Evolutionary conservation across 257 asterid genomes (phyloP).

Genomic region (Fraxinus excelsior): DNA sequence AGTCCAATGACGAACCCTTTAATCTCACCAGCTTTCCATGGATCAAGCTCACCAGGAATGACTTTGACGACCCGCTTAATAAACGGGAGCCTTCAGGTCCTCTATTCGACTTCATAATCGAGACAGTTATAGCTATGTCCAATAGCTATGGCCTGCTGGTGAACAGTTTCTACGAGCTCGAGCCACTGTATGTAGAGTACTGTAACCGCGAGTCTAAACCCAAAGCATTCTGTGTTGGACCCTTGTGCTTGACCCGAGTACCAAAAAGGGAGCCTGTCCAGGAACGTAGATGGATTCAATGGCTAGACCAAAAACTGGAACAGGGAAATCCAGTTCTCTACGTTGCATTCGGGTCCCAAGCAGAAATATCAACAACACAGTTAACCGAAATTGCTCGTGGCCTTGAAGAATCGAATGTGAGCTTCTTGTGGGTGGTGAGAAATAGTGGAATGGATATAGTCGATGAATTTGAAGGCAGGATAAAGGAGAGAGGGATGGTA

Average conservation of each 20-base stretch:
- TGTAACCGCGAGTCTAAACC: background rate
- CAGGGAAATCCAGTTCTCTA: constrained; percentile 47
- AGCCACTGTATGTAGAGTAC: constrained; percentile 18
- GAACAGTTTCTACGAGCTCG: constrained; percentile 51
- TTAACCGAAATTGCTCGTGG: constrained; percentile 52
- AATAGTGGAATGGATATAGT: constrained; percentile 5
- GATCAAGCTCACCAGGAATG: constrained; percentile 52
- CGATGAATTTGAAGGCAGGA: background rate
- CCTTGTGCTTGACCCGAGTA: constrained; percentile 47
- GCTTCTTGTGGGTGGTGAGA: constrained; percentile 64
- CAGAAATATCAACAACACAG: constrained; percentile 35
- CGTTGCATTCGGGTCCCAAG: constrained; percentile 57
- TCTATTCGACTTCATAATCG: constrained; percentile 33
- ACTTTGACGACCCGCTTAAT: constrained; percentile 38
- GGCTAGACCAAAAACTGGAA: constrained; percentile 53
- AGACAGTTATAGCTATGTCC: background rate
- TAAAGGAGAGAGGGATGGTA: too few species aligned
- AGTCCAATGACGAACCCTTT: constrained; percentile 47
- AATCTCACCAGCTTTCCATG: constrained; percentile 42
- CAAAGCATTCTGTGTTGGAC: constrained; percentile 52
- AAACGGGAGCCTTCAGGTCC: constrained; percentile 37
- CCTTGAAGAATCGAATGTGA: constrained; percentile 44
- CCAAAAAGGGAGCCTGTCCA: background rate
- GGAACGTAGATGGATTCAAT: constrained; percentile 46
- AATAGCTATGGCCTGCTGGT: constrained; percentile 55